These are phyloP conservation scores for Clonostachys sp. DNA, from an alignment of 2,329 filamentous ascomycete genomes.

Conservation along the genomic window DNA sequence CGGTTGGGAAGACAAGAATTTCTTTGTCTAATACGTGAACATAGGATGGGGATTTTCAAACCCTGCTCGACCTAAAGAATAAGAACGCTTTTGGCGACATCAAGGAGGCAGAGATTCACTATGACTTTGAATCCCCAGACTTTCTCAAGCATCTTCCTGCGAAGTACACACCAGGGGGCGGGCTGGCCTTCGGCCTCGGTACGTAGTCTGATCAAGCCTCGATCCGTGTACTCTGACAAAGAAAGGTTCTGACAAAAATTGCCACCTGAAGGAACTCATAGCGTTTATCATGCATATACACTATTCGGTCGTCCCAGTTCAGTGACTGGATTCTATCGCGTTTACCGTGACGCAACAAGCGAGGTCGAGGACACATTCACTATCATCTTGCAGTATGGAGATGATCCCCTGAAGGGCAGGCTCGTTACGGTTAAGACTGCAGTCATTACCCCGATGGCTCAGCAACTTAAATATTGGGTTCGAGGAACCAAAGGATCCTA, in stretches of 20 bases:
- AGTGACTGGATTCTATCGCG: constrained; percentile 63
- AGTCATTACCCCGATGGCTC: constrained; percentile 62
- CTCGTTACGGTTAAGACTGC: constrained; percentile 61
- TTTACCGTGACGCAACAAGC: constrained; percentile 48
- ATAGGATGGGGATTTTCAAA: constrained; percentile 67
- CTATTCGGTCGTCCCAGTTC: constrained; percentile 64
- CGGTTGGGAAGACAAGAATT: no score
- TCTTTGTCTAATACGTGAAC: no score
- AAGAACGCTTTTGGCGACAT: constrained; percentile 56
- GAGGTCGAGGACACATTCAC: constrained; percentile 45
- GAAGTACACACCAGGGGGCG: constrained; percentile 27
- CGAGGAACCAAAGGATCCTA: constrained; percentile 72
- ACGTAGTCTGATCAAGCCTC: constrained; percentile 4
- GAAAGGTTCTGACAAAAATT: background rate
- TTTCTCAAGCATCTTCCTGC: constrained; percentile 28
- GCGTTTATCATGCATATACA: constrained; percentile 69
- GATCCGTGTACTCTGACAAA: background rate
- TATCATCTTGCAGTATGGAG: constrained; percentile 57
- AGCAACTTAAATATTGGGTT: constrained; percentile 66
- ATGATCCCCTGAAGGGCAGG: constrained; percentile 34
- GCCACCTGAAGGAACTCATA: constrained; percentile 53
- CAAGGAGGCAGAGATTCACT: constrained; percentile 62
- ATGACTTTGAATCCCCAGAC: constrained; percentile 45
- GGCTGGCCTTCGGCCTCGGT: constrained; percentile 36
- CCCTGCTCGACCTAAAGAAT: constrained; percentile 57